Conservation (phyloP, 352 stramenopile species). For the Globisporangium nagaii region DNA sequence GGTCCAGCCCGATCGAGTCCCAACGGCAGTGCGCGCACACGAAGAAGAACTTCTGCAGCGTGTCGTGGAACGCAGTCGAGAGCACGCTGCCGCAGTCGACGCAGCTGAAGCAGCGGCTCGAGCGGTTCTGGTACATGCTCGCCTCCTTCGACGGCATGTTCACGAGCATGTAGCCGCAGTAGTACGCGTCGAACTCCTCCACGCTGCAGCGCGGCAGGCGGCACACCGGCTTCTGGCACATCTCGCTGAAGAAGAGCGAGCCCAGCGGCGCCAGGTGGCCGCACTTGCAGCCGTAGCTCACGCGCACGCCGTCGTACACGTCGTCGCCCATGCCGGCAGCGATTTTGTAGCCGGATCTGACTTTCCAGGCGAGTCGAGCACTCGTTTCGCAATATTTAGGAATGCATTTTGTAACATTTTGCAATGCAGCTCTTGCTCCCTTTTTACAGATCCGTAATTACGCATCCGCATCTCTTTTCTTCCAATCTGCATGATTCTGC, state of each 20-base stretch:
- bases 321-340: conserved; percentile 2
- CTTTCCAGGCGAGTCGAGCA: too few relatives aligned
- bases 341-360: conserved; percentile 2
- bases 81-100: conserved; percentile 54
- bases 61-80: conserved; percentile 64
- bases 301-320: conserved; percentile 25
- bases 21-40: conserved; percentile 80
- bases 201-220: conserved; percentile 60
- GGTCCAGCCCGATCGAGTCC: conserved; percentile 65
- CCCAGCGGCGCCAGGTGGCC: conserved; percentile 50
- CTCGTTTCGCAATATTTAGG: too few relatives aligned
- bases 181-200: conserved; percentile 88
- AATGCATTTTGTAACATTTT: too few relatives aligned
- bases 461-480: too few relatives aligned
- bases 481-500: too few relatives aligned
- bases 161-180: conserved; percentile 78
- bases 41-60: conserved; percentile 64
- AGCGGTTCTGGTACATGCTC: conserved; percentile 84
- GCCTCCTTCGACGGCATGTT: conserved; percentile 87
- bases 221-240: conserved; percentile 71
- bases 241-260: conserved; percentile 72
- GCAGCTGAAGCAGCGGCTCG: conserved; percentile 79
- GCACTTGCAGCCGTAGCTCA: conserved; percentile 75
- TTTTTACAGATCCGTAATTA: too few relatives aligned
- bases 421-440: too few relatives aligned